Percentiles rank a stretch among this genome's conserved stretches.
Evolutionary conservation across 306 rosid genomes (phyloP).

Genomic region (Gynostemma pentaphyllum): DNA sequence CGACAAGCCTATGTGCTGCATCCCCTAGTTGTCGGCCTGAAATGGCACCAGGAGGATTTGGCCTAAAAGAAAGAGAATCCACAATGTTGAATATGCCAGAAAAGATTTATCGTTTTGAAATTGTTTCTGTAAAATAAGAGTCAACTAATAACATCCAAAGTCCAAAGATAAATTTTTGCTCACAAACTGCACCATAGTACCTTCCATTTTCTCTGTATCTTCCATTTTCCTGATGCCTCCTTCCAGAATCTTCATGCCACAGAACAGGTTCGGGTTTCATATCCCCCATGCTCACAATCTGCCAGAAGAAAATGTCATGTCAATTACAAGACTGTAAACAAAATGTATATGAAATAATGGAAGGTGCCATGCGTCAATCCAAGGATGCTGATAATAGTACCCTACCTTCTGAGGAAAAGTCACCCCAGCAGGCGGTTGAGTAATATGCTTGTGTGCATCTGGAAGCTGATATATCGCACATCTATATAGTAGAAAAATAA

Average conservation of each 20-base stretch:
- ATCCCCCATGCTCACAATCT: constrained; percentile 60
- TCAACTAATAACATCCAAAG: background rate
- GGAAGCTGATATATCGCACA: constrained; percentile 82
- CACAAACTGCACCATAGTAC: background rate
- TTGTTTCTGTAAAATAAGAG: background rate
- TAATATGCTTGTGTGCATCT: constrained; percentile 51
- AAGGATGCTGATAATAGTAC: background rate
- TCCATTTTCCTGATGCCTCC: constrained; percentile 34
- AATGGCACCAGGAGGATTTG: constrained; percentile 36
- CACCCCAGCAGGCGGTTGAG: constrained; percentile 74
- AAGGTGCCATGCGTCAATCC: background rate
- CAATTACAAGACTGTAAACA: constrained; percentile 1
- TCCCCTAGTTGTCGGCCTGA: constrained; percentile 10
- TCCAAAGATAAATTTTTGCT: background rate
- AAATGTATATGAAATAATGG: no score
- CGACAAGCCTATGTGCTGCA: constrained; percentile 12
- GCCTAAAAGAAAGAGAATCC: constrained; percentile 32
- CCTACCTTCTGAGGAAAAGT: constrained; percentile 61
- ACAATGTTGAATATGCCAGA: background rate
- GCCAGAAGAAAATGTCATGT: constrained; percentile 6
- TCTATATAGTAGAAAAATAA: constrained; percentile 27
- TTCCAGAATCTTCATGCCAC: constrained; percentile 87
- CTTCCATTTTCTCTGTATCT: constrained; percentile 24
- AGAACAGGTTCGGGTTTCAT: constrained; percentile 60
- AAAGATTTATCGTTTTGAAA: background rate